phyloP scores from a whole-genome alignment of 306 rosid species.

The Geum urbanum region DNA sequence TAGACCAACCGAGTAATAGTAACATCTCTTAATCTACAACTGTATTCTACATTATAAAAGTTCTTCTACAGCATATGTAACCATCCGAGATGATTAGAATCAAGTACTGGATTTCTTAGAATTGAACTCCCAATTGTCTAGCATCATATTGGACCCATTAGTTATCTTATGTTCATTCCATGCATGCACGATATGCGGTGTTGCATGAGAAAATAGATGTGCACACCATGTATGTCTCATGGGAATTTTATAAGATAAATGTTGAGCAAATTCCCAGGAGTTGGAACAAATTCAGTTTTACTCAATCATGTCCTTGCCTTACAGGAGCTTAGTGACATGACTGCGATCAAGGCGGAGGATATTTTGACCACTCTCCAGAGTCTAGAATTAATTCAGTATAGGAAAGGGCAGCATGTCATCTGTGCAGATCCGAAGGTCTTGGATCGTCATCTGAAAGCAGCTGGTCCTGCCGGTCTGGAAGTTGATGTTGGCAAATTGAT shows the following conservation, averaged over 20 bases:
- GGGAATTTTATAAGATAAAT: not conserved
- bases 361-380: constrained; percentile 81
- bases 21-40: not conserved
- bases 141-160: no score
- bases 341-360: constrained; percentile 96
- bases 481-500: constrained; percentile 92
- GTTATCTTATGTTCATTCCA: not conserved
- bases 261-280: not conserved
- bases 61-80: not conserved
- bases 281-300: not conserved
- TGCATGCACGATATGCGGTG: not conserved
- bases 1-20: not conserved
- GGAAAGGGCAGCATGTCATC: constrained; percentile 97
- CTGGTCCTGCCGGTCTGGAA: constrained; percentile 93
- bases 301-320: not conserved
- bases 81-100: not conserved
- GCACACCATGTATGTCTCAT: not conserved
- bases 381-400: constrained; percentile 88
- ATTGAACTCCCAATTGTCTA: not conserved
- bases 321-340: constrained; percentile 99
- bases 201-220: not conserved
- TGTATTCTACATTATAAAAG: not conserved
- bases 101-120: not conserved
- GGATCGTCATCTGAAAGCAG: constrained; percentile 97
- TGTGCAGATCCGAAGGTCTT: constrained; percentile 96